Conservation (phyloP, 2,329 filamentous ascomycete genomes). For the Parafenestella ontariensis region DNA sequence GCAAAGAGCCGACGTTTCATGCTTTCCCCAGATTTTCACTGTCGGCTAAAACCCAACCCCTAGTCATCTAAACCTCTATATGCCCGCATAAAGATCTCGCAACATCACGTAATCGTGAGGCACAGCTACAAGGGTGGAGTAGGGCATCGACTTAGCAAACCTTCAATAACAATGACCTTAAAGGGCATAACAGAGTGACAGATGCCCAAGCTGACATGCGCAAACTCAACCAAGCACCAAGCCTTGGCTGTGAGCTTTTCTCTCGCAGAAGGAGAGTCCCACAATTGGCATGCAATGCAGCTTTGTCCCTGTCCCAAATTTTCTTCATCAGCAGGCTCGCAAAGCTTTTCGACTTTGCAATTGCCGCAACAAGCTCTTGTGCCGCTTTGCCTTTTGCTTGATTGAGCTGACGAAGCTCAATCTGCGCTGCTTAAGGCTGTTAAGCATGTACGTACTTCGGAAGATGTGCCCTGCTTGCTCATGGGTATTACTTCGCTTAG, state of each 20-base stretch:
- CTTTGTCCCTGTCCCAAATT: neutral
- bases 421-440: conserved; percentile 9
- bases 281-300: neutral
- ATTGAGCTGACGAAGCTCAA: conserved; percentile 34
- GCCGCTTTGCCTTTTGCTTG: conserved; percentile 7
- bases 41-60: conserved; percentile 3
- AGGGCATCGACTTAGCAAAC: conserved; percentile 20
- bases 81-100: neutral
- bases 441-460: conserved; percentile 28
- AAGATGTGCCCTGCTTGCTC: conserved; percentile 25
- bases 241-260: neutral
- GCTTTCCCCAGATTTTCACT: conserved; percentile 8
- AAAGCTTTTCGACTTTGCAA: neutral
- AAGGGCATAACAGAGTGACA: neutral
- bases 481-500: conserved; percentile 10
- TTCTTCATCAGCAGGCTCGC: neutral
- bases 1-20: neutral
- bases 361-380: neutral
- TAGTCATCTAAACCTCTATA: neutral
- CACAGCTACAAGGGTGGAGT: conserved; percentile 7
- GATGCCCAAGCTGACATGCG: neutral
- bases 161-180: neutral
- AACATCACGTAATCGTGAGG: neutral
- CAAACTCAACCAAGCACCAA: neutral
- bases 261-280: neutral